Evolutionary conservation across 2,329 filamentous ascomycete genomes (phyloP).

Genomic region (Cordyceps cateniannulata): DNA sequence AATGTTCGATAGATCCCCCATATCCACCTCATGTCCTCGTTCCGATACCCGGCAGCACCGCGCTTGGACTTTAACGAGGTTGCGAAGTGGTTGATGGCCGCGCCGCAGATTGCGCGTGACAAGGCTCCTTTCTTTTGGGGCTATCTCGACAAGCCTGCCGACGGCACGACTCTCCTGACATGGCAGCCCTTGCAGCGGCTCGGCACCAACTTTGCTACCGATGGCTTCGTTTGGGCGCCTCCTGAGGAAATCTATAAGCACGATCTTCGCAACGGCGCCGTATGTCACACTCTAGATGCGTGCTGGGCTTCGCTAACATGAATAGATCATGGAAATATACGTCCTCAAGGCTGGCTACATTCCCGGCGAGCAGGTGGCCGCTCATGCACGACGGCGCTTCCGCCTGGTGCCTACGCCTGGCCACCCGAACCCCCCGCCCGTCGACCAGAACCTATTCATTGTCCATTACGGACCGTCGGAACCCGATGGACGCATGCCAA

Average conservation of each 20-base stretch:
- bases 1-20: conserved; percentile 62
- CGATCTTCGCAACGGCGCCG: conserved; percentile 57
- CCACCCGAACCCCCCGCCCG: conserved; percentile 60
- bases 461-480: conserved; percentile 82
- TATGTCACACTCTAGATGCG: conserved; percentile 27
- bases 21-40: conserved; percentile 81
- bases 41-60: conserved; percentile 69
- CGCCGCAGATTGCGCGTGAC: conserved; percentile 79
- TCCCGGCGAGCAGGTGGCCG: conserved; percentile 65
- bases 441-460: conserved; percentile 82
- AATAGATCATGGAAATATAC: conserved; percentile 79
- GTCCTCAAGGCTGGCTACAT: conserved; percentile 76
- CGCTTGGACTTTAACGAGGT: conserved; percentile 69
- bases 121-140: conserved; percentile 88
- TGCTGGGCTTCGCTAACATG: conserved; percentile 7
- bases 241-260: conserved; percentile 71
- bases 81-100: conserved; percentile 74
- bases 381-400: conserved; percentile 78
- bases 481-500: conserved; percentile 64
- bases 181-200: conserved; percentile 78
- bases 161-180: conserved; percentile 75
- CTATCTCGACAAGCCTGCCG: conserved; percentile 74
- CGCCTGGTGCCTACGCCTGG: conserved; percentile 70
- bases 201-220: conserved; percentile 72
- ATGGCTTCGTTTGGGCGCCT: conserved; percentile 88